Percentiles rank a stretch among this genome's conserved stretches.
Conservation (phyloP, 2,329 filamentous ascomycete species). For the Epichloe coenophiala region DNA sequence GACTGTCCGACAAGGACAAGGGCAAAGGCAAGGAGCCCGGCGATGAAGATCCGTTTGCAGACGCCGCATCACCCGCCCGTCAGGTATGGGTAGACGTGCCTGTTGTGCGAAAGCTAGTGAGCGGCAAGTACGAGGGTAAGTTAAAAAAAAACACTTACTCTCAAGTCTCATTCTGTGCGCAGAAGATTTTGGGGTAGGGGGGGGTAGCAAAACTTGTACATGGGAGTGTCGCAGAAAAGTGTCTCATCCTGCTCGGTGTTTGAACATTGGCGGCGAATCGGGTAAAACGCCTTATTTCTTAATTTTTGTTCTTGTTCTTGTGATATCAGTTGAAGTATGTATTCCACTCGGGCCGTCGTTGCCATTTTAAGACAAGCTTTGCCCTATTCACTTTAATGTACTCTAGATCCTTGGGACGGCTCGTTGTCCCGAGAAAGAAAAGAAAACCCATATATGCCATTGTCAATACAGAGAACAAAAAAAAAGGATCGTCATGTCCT, state of each 20-base stretch:
- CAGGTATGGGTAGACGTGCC: constrained; percentile 54
- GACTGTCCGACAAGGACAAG: constrained; percentile 36
- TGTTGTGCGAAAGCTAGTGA: constrained; percentile 52
- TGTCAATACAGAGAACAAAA: no score
- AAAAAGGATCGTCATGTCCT: no score
- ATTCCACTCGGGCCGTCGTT: not conserved
- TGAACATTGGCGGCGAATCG: not conserved
- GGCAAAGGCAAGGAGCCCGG: constrained; percentile 39
- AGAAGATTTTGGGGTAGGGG: not conserved
- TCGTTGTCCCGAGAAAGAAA: no score
- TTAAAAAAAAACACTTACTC: not conserved
- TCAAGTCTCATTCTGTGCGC: not conserved
- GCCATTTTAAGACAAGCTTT: no score
- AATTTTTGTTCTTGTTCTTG: not conserved
- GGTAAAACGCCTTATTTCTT: not conserved
- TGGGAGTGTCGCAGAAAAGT: not conserved
- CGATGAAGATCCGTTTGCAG: constrained; percentile 58
- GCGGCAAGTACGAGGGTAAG: constrained; percentile 59
- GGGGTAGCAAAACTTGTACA: not conserved
- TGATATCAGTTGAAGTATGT: constrained; percentile 1
- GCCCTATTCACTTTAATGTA: no score
- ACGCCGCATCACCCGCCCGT: constrained; percentile 17
- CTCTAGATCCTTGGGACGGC: no score
- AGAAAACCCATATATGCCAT: no score
- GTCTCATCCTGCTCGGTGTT: not conserved